These are phyloP conservation scores for Aspergillus sp. DNA, from an alignment of 2,329 filamentous ascomycete genomes.

Conservation along the genomic window DNA sequence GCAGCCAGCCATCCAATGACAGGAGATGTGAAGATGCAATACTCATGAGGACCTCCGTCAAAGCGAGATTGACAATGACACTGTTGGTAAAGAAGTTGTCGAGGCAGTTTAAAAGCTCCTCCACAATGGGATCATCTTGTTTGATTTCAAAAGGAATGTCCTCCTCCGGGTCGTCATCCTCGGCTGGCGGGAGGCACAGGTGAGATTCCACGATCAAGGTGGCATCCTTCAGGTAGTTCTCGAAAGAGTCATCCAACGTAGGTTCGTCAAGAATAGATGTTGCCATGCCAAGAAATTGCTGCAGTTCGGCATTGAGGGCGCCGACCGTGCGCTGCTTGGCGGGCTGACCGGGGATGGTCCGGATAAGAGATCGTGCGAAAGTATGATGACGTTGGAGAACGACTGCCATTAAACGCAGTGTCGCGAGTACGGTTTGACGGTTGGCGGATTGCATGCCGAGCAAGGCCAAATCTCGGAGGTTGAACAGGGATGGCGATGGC, in stretches of 20 bases:
- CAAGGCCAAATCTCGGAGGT: conserved; percentile 84
- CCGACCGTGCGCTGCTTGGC: conserved; percentile 35
- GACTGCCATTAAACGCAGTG: conserved; percentile 80
- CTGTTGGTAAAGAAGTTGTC: conserved; percentile 85
- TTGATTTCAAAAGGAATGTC: conserved; percentile 66
- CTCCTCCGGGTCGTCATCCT: conserved; percentile 36
- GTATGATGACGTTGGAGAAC: conserved; percentile 84
- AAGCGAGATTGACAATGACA: conserved; percentile 82
- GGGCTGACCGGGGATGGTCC: conserved; percentile 47
- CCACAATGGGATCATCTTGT: conserved; percentile 60
- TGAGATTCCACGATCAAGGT: conserved; percentile 49
- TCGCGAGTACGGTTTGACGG: conserved; percentile 84
- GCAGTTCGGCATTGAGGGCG: conserved; percentile 42
- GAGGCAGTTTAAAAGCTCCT: conserved; percentile 58
- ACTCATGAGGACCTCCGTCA: conserved; percentile 80
- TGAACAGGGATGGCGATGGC: conserved; percentile 84
- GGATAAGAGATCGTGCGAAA: conserved; percentile 71
- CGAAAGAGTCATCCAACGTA: conserved; percentile 42
- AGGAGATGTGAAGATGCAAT: conserved; percentile 83
- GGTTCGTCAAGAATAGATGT: conserved; percentile 38
- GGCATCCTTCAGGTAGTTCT: conserved; percentile 50
- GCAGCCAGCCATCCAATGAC: conserved; percentile 84
- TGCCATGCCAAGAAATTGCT: conserved; percentile 37
- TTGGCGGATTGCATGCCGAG: conserved; percentile 82
- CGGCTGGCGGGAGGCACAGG: conserved; percentile 30